These are phyloP conservation scores for Thuidium tamariscinum DNA, from an alignment of 225 moss, liverwort and hornwort species.

Conservation along the genomic window DNA sequence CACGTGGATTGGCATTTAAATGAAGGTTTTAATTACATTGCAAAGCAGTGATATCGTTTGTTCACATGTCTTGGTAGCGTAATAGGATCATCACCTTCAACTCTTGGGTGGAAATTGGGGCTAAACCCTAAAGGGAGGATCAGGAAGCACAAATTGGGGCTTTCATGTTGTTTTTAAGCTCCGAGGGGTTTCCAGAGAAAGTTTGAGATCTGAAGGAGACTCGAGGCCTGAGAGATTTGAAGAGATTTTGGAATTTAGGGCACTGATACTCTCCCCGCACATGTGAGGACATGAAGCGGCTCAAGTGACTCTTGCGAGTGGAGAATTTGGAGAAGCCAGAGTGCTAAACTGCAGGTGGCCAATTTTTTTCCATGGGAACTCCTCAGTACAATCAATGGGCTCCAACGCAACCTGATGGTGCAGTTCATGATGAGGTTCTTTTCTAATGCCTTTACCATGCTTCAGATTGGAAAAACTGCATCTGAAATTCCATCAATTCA, in stretches of 20 bases:
- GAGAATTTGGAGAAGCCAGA: background rate
- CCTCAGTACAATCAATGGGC: constrained; percentile 59
- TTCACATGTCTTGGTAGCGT: background rate
- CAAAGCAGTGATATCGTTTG: background rate
- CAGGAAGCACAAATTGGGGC: background rate
- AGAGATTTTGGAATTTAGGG: constrained; percentile 22
- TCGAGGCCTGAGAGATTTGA: constrained; percentile 15
- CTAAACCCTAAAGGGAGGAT: background rate
- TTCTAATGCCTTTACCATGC: background rate
- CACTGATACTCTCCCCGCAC: background rate
- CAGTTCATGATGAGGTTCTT: constrained; percentile 45
- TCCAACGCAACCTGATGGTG: constrained; percentile 35
- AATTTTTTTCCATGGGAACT: constrained; percentile 29
- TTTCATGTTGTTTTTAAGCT: background rate
- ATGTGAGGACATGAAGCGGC: background rate
- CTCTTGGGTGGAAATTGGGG: background rate
- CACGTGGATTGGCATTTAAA: background rate
- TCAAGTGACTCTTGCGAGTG: background rate
- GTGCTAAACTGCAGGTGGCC: background rate
- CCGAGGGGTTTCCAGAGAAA: background rate
- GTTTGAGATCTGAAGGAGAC: constrained; percentile 18
- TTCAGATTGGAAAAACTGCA: background rate
- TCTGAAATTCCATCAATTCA: background rate
- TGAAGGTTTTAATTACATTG: background rate
- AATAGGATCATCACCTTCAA: background rate